Percentiles rank a stretch among this genome's conserved stretches.
These are phyloP conservation scores for Coemansia sp. DNA, from an alignment of 192 early-diverging fungal species.

Conservation along the genomic window DNA sequence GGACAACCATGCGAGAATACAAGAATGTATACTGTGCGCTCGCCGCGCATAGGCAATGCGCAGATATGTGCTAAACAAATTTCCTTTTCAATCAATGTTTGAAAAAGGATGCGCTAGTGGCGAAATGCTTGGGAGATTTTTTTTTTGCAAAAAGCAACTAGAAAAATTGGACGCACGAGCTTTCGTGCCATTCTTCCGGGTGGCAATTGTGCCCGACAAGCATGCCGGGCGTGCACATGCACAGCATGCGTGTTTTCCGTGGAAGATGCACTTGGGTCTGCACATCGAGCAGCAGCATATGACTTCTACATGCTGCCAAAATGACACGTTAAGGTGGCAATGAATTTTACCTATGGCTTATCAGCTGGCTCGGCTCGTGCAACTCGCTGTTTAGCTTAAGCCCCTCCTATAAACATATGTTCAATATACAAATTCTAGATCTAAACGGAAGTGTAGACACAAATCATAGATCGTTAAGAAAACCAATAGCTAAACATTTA, in stretches of 20 bases:
- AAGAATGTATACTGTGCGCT: background rate
- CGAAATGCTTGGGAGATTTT: no score
- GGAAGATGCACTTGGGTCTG: background rate
- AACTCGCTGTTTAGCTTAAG: no score
- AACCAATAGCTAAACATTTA: no score
- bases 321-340: background rate
- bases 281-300: background rate
- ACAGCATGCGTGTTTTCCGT: background rate
- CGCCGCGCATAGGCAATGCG: constrained; percentile 1
- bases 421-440: no score
- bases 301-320: background rate
- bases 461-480: no score
- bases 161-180: background rate
- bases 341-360: no score
- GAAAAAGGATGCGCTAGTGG: no score
- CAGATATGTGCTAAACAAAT: background rate
- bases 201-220: no score
- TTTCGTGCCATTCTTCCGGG: background rate
- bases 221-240: background rate
- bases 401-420: no score
- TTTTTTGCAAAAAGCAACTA: background rate
- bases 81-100: background rate
- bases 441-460: no score
- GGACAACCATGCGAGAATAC: background rate
- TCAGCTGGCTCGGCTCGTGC: background rate